Evolutionary conservation across 768 basidiomycete species (phyloP).

Genomic region (Auricularia sp.): DNA sequence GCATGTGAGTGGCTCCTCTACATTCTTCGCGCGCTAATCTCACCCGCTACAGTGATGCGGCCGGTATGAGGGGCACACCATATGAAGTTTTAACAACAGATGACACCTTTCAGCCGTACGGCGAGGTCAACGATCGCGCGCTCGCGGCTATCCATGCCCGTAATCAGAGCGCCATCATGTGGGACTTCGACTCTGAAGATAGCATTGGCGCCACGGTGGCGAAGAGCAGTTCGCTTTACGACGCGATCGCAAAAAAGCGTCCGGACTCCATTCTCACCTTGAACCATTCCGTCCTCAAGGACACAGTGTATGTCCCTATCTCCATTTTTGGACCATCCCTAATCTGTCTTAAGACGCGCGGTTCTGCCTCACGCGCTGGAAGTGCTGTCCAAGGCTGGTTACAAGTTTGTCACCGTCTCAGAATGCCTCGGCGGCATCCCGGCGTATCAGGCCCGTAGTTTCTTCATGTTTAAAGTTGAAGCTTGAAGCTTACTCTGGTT

Average conservation of each 20-base stretch:
- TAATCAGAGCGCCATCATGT: constrained; percentile 13
- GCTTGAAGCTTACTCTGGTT: background rate
- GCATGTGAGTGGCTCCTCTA: background rate
- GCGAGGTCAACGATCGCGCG: constrained; percentile 32
- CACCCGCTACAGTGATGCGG: background rate
- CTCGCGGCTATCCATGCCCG: constrained; percentile 19
- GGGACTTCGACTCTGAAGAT: constrained; percentile 16
- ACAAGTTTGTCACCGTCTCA: constrained; percentile 19
- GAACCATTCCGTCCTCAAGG: constrained; percentile 19
- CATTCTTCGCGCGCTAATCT: background rate
- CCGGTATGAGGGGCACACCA: background rate
- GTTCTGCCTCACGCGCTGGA: constrained; percentile 17
- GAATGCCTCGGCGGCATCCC: constrained; percentile 15
- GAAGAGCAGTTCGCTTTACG: constrained; percentile 11
- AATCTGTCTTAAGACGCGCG: constrained; percentile 3
- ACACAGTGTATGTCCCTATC: constrained; percentile 10
- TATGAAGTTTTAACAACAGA: too few relatives aligned
- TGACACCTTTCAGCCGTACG: constrained; percentile 24
- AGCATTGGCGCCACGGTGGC: constrained; percentile 9
- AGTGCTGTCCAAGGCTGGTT: constrained; percentile 13
- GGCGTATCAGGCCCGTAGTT: background rate
- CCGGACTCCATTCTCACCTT: constrained; percentile 15
- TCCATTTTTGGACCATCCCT: background rate
- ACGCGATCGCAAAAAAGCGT: constrained; percentile 6
- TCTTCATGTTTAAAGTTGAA: background rate